phyloP scores from a whole-genome alignment of 2,329 filamentous ascomycete species.

The Purpureocillium lavendulum region DNA sequence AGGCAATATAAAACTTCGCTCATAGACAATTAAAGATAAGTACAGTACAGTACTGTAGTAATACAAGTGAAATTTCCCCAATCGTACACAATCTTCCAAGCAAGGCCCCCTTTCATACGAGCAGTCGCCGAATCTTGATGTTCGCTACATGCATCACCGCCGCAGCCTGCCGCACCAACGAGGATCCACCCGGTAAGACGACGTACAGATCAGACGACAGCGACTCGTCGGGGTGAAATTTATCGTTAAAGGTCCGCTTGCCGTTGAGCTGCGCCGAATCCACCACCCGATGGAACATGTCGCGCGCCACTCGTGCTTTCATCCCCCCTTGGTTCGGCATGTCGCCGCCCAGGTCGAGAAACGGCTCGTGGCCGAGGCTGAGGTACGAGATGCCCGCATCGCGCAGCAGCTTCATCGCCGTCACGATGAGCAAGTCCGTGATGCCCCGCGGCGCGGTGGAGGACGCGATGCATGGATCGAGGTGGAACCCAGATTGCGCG shows the following conservation, averaged over 20 bases:
- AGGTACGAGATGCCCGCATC: constrained; percentile 10
- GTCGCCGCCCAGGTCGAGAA: constrained; percentile 5
- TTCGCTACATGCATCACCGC: constrained; percentile 12
- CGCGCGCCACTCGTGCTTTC: constrained; percentile 4
- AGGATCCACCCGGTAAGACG: constrained; percentile 7
- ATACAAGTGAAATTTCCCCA: no score
- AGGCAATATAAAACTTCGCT: no score
- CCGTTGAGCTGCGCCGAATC: constrained; percentile 9
- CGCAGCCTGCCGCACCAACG: constrained; percentile 8
- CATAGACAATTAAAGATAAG: no score
- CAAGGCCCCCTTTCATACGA: neutral
- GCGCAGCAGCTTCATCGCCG: constrained; percentile 10
- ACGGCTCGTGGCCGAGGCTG: constrained; percentile 12
- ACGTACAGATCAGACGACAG: constrained; percentile 10
- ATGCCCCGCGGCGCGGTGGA: constrained; percentile 5
- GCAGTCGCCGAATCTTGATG: constrained; percentile 9
- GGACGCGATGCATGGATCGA: constrained; percentile 13
- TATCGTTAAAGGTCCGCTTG: constrained; percentile 12
- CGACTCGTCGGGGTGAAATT: constrained; percentile 11
- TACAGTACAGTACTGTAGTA: no score
- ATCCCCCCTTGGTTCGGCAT: no score
- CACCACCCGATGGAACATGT: constrained; percentile 9
- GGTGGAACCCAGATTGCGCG: constrained; percentile 11
- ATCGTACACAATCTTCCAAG: neutral
- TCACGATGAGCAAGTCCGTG: constrained; percentile 11